Base-by-base conservation (phyloP, 257 asterid genomes). In the Oldenlandia corymbosa region DNA sequence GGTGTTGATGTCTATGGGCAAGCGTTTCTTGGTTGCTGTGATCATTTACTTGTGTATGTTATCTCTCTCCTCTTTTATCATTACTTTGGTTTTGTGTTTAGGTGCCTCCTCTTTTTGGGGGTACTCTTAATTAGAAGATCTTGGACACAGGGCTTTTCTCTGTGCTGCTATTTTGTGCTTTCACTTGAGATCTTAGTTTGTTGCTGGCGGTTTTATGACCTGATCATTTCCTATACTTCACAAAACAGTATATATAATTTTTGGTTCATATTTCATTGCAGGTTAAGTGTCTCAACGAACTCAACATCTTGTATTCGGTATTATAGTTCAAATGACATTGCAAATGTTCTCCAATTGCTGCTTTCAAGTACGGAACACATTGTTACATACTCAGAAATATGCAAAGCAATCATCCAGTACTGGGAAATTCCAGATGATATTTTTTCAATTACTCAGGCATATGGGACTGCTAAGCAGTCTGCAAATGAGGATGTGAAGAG, bases 11-110 rank as follows among this genome's bases (percentile, higher is more conserved):
- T 78, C 34, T 83, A 81, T 31, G 73, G 68, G 63, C 95, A 83
- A 77, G 83, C 74, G 47, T 86, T 86, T 71, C 67, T 87, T 50
- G 91, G 91, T 53, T 68, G 89, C 36, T 86, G 88, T 68, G 88
- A 83, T 81, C 89, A 83, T 83, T 82, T 89, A 66, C 95, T 89
- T 18, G 85, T 89, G 97, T 89, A 89, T 57, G 95, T 75, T 68
- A 81, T 67, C 82, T 67, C 65, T 58, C 59, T 49, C 62, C 51
- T 51, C 41, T 54, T 54, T 55, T 18, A 53, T 46, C 20, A 31
- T 45, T 57, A 58, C 68, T 69, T 70, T 60, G 10, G 65, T 65
- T n/a, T n/a, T n/a, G 57, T 58, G 34, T 68, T 57, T 0, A 46
- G 34, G 30, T 47, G 21, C 17, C 45, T 32, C 69, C 62, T 47